These are phyloP conservation scores for Solanum sejunctum DNA, from an alignment of 257 asterid species.

Conservation along the genomic window DNA sequence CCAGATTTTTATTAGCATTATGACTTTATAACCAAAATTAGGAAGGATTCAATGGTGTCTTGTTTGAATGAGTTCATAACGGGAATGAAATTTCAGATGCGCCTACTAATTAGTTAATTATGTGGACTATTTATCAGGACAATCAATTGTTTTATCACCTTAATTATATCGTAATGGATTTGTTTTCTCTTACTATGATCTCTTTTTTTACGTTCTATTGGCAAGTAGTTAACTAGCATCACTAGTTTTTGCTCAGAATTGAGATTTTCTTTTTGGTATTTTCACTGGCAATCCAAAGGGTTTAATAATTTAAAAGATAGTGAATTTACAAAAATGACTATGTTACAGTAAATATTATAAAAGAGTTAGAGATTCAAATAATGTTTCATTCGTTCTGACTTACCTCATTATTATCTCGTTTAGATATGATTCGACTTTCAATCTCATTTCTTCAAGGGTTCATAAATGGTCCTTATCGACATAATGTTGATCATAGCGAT, in stretches of 20 bases:
- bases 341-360: not conserved
- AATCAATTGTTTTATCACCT: no score
- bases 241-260: not conserved
- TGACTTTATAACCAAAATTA: no score
- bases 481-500: no score
- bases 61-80: no score
- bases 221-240: not conserved
- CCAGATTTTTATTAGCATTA: no score
- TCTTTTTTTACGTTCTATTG: not conserved
- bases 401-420: not conserved
- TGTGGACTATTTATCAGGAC: not conserved
- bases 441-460: no score
- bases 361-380: not conserved
- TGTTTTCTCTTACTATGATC: not conserved
- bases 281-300: not conserved
- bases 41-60: no score
- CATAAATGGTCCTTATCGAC: no score
- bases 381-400: not conserved
- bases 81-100: no score
- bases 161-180: not conserved
- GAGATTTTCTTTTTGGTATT: not conserved
- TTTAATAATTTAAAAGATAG: not conserved
- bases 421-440: not conserved
- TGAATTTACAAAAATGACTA: not conserved
- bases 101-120: no score